phyloP scores from a whole-genome alignment of 768 basidiomycete genomes.

The Boletus insuetus region DNA sequence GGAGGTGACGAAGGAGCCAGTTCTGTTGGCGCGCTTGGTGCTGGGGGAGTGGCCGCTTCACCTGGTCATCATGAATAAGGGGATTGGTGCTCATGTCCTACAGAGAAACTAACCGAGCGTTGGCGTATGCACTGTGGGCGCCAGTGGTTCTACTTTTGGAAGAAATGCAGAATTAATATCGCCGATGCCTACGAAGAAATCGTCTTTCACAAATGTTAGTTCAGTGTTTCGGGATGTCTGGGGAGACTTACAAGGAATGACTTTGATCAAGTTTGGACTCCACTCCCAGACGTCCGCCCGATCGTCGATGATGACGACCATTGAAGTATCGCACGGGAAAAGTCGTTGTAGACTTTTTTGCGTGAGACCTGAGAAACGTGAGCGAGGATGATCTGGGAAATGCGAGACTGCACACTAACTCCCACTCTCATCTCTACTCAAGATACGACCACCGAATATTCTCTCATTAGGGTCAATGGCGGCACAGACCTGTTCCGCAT shows the following conservation, averaged over 20 bases:
- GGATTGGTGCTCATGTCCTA: neutral
- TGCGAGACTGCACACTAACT: conserved; percentile 53
- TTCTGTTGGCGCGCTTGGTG: conserved; percentile 16
- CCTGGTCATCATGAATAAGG: conserved; percentile 20
- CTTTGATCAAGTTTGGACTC: conserved; percentile 95
- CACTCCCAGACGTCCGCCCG: conserved; percentile 98
- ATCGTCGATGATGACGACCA: conserved; percentile 99
- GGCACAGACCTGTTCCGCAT: conserved; percentile 92
- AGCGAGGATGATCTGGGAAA: conserved; percentile 4
- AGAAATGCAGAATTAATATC: conserved; percentile 97
- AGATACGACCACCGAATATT: conserved; percentile 82
- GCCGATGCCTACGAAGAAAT: conserved; percentile 97
- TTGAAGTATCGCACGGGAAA: conserved; percentile 95
- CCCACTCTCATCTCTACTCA: conserved; percentile 95
- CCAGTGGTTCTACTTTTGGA: conserved; percentile 64
- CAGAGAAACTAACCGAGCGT: conserved; percentile 21
- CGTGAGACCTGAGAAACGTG: conserved; percentile 61
- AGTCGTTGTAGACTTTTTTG: conserved; percentile 89
- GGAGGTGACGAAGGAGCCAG: conserved; percentile 13
- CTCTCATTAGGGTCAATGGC: conserved; percentile 88
- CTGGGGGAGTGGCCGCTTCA: conserved; percentile 12
- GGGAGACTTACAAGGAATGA: conserved; percentile 80
- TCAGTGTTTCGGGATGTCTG: neutral
- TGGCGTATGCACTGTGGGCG: conserved; percentile 24
- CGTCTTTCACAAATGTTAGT: conserved; percentile 52